Evolutionary conservation across 805 yeast genomes (phyloP).

Genomic region (Metschnikowia gelsemii): DNA sequence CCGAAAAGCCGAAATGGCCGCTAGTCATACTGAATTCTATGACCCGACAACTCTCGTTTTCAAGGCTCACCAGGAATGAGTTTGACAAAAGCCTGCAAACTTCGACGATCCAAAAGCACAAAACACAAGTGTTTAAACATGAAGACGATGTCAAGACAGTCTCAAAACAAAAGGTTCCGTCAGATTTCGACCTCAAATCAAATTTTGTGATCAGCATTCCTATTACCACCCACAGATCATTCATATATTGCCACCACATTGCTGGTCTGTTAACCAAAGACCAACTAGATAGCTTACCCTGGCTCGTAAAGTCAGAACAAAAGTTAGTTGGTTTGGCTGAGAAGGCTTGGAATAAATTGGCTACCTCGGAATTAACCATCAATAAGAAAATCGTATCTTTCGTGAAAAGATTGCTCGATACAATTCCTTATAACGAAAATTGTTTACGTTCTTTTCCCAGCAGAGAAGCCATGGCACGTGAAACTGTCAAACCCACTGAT

Average conservation of each 20-base stretch:
- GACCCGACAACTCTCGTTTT: constrained; percentile 1
- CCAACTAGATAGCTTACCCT: constrained; percentile 31
- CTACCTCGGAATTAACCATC: constrained; percentile 50
- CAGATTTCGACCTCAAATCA: constrained; percentile 32
- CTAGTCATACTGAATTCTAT: background rate
- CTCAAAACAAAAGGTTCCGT: too few species aligned
- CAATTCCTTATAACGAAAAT: constrained; percentile 78
- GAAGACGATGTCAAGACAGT: background rate
- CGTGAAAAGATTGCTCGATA: constrained; percentile 53
- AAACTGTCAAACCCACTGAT: constrained; percentile 39
- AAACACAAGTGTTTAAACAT: background rate
- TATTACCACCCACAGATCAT: constrained; percentile 58
- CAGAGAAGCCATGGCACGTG: constrained; percentile 53
- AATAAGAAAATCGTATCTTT: constrained; percentile 58
- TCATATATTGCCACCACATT: constrained; percentile 65
- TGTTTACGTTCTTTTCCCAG: constrained; percentile 77
- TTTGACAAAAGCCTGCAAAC: too few species aligned
- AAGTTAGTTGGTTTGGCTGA: constrained; percentile 50
- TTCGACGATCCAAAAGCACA: too few species aligned
- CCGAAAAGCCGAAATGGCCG: background rate
- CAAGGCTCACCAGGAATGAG: constrained; percentile 1
- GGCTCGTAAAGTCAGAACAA: constrained; percentile 43
- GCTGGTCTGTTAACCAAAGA: constrained; percentile 27
- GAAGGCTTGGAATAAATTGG: constrained; percentile 62
- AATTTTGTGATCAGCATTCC: constrained; percentile 73